These are phyloP conservation scores for Flaveria brownii DNA, from an alignment of 129 eudicot genomes.

Conservation along the genomic window DNA sequence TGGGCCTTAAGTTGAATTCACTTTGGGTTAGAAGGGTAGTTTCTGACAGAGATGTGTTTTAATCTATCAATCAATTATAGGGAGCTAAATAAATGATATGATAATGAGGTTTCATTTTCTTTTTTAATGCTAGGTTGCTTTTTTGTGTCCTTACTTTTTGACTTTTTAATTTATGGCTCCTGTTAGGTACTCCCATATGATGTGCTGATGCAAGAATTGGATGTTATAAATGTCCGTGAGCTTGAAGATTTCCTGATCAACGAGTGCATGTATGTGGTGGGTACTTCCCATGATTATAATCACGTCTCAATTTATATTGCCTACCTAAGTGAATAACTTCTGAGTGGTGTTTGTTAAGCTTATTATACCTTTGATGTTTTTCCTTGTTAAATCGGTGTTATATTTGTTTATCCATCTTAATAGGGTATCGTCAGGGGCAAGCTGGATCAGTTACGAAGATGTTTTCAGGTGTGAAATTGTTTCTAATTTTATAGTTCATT, in stretches of 20 bases:
- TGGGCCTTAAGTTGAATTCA: neutral
- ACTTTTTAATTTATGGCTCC: slow-evolving; percentile 14
- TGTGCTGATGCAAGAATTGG: slow-evolving; percentile 77
- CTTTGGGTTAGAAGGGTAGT: slow-evolving; percentile 5
- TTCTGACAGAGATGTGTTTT: neutral
- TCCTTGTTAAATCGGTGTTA: neutral
- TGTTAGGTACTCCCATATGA: slow-evolving; percentile 79
- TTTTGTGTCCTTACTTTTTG: slow-evolving; percentile 9
- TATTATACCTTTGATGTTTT: neutral
- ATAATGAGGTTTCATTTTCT: neutral
- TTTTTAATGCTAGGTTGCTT: slow-evolving; percentile 3
- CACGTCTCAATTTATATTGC: neutral
- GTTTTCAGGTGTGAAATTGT: slow-evolving; percentile 60
- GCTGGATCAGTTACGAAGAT: slow-evolving; percentile 82
- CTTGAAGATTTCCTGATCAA: slow-evolving; percentile 92
- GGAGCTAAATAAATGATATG: neutral
- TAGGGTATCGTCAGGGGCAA: slow-evolving; percentile 89
- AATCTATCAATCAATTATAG: neutral
- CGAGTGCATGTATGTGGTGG: slow-evolving; percentile 97
- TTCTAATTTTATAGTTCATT: neutral
- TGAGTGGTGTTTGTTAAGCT: neutral
- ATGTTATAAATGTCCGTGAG: slow-evolving; percentile 81
- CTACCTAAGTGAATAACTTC: slow-evolving; percentile 9
- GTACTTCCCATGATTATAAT: slow-evolving; percentile 33
- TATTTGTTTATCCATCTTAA: slow-evolving; percentile 6